Evolutionary conservation across 495 filamentous ascomycete genomes (phyloP).

Genomic region (Patellaria atrata): DNA sequence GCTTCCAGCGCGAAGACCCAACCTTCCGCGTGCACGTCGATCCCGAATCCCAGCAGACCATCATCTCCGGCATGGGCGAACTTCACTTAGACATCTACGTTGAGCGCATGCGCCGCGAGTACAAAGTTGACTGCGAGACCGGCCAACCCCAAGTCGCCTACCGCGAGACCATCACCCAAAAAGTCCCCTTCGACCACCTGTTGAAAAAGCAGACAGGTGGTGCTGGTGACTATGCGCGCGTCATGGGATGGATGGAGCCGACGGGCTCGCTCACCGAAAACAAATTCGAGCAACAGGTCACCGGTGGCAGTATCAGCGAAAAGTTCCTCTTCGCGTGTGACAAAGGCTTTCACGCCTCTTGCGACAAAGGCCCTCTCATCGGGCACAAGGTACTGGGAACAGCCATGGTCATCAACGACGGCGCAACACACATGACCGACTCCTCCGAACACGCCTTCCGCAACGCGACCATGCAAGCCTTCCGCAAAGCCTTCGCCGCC

Average conservation of each 20-base stretch:
- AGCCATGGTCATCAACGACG: conserved; percentile 87
- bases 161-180: conserved; percentile 76
- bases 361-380: conserved; percentile 78
- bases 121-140: conserved; percentile 88
- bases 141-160: conserved; percentile 96
- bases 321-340: conserved; percentile 94
- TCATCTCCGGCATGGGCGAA: conserved; percentile 98
- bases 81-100: conserved; percentile 95
- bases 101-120: conserved; percentile 95
- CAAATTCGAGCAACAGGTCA: conserved; percentile 71
- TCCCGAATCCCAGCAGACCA: conserved; percentile 78
- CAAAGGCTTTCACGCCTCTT: conserved; percentile 81
- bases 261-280: conserved; percentile 57
- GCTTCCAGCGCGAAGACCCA: conserved; percentile 97
- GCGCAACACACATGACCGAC: conserved; percentile 95
- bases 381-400: conserved; percentile 88
- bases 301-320: conserved; percentile 83
- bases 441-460: conserved; percentile 99
- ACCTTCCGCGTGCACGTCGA: conserved; percentile 95
- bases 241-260: conserved; percentile 86
- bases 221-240: conserved; percentile 89
- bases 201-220: conserved; percentile 96
- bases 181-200: conserved; percentile 75
- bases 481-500: conserved; percentile 81
- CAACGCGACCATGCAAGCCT: conserved; percentile 88